Base-by-base conservation (phyloP, 208 protist genomes). In the Crithidia brevicula region DNA sequence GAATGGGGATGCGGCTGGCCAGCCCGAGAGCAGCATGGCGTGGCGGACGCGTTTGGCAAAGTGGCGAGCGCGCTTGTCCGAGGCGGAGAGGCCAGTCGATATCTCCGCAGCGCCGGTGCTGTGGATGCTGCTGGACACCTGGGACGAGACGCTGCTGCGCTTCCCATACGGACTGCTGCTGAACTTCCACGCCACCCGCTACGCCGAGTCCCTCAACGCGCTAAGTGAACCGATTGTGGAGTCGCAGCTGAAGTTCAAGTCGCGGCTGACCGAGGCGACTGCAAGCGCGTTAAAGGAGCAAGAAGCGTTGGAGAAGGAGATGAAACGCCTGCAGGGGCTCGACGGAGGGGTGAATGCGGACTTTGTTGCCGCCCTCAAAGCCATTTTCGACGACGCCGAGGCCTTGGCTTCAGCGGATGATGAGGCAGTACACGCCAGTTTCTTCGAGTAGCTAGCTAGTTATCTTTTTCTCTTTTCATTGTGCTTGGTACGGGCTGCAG, bases 121-220 rank as follows among this genome's bases (percentile, higher is more conserved):
- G 27, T 89, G 85, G 82, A 70, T 93, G 27, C 20, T 93, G 16
- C 70, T 90, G 43, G 85, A 85, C 51, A 67, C 82, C 20, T 91
- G 86, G 86, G 82, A 90, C 34, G 84, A 93, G 58, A 66, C 61
- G 38, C 51, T 95, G 45, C 78, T 90, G 13, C 46, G 60, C 18
- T 84, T 85, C 45, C 67, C 80, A 15, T 89, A 84, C 38, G 67
- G 71, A 20, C 67, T 86, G 4, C 88, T 86, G 74, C 9, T 95
- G 20, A 47, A 82, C 15, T 63, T 89, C 10, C 63, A 83, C 43
- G 64, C 66, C 4, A 27, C 52, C 9, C 58, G 66, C 11, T 89
- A 92, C 69, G 76, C 72, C 38, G 67, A 57, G 15, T 63, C 65
- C 5, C 72, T 88, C 40, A 91, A 87, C 49, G 52, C 50, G 36